Conservation (phyloP, 2,329 filamentous ascomycete genomes). For the Calycina herbarum region DNA sequence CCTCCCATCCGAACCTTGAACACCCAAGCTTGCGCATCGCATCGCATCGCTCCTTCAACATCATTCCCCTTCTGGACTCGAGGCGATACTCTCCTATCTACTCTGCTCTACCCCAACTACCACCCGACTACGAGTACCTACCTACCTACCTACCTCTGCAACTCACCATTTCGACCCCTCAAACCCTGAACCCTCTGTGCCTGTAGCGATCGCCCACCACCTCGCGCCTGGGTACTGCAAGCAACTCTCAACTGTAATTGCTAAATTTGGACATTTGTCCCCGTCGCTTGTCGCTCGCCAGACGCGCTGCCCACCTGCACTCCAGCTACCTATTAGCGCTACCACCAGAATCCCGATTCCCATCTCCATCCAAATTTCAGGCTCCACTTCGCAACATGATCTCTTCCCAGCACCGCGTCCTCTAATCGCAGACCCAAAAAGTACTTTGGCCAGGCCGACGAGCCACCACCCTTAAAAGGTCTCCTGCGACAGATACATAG, state of each 20-base stretch:
- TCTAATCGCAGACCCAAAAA: conserved; percentile 26
- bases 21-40: background rate
- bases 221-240: background rate
- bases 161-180: background rate
- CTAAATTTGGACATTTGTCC: background rate
- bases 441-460: conserved; percentile 23
- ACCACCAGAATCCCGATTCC: background rate
- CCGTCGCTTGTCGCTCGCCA: background rate
- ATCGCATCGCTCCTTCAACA: background rate
- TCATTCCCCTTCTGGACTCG: background rate
- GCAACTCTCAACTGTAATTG: background rate
- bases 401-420: conserved; percentile 26
- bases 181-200: background rate
- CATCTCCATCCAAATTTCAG: background rate
- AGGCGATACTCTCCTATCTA: background rate
- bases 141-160: background rate
- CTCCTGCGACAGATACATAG: conserved; percentile 30
- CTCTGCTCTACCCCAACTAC: background rate
- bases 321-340: background rate
- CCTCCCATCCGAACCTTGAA: background rate
- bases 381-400: conserved; percentile 25
- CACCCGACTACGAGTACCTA: too few species aligned
- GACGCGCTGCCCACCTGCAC: background rate
- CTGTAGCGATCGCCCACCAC: background rate
- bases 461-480: conserved; percentile 23